Evolutionary conservation across 345 rosid species (phyloP).

Genomic region (Hirschfeldia incana): DNA sequence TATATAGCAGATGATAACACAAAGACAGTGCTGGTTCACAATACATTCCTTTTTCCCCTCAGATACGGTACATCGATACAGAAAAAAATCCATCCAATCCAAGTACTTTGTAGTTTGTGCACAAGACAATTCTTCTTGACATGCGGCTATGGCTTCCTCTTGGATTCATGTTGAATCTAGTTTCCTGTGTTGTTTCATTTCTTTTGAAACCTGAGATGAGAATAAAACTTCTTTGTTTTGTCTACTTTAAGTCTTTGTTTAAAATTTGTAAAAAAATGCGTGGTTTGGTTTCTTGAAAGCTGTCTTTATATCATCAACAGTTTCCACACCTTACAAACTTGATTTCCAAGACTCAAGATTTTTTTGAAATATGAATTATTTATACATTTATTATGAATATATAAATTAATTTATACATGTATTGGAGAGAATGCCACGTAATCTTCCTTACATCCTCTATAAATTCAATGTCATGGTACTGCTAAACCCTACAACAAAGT

Average conservation of each 20-base stretch:
- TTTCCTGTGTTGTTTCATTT: not conserved
- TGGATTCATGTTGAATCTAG: not conserved
- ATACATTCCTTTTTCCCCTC: not conserved
- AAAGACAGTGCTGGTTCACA: not conserved
- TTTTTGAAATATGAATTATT: not conserved
- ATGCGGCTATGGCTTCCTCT: not conserved
- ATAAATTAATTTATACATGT: not conserved
- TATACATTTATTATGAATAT: not conserved
- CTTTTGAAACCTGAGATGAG: not conserved
- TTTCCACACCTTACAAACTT: constrained; percentile 10
- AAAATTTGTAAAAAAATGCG: not conserved
- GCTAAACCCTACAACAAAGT: constrained; percentile 22
- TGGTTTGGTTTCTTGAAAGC: not conserved
- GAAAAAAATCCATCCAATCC: not conserved
- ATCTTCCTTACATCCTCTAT: constrained; percentile 20
- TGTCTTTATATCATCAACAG: constrained; percentile 9
- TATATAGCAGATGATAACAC: not conserved
- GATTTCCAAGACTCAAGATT: not conserved
- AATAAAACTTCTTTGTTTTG: not conserved
- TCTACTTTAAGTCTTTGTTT: constrained; percentile 1
- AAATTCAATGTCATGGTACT: constrained; percentile 22
- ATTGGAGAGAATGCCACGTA: constrained; percentile 25
- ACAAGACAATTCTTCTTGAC: not conserved
- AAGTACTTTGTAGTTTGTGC: not conserved
- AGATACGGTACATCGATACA: not conserved